phyloP scores from a whole-genome alignment of 345 rosid genomes.

The Eucalyptus pauciflora region DNA sequence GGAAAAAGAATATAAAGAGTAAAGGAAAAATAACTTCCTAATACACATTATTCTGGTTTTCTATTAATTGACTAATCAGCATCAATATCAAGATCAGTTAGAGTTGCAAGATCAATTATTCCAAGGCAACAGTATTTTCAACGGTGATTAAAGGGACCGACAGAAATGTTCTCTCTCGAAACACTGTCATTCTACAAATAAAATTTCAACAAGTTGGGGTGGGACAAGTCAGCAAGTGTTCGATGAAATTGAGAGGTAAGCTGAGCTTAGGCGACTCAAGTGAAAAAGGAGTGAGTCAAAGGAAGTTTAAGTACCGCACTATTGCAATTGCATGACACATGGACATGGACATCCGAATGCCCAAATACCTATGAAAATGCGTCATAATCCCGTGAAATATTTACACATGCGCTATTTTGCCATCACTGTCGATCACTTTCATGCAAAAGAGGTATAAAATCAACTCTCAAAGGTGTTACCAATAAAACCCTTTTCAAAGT shows the following conservation, averaged over 20 bases:
- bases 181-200: no score
- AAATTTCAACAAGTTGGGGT: not conserved
- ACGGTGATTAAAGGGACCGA: no score
- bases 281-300: not conserved
- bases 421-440: not conserved
- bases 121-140: no score
- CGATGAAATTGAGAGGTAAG: not conserved
- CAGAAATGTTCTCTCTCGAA: not conserved
- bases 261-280: not conserved
- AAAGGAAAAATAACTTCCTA: no score
- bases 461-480: not conserved
- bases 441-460: not conserved
- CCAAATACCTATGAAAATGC: not conserved
- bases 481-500: not conserved
- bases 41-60: no score
- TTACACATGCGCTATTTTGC: not conserved
- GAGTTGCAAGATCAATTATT: no score
- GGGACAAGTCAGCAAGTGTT: no score
- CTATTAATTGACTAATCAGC: no score
- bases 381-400: not conserved
- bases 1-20: no score
- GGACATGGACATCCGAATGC: not conserved
- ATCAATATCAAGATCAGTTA: no score
- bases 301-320: accelerated
- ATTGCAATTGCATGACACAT: not conserved